Evolutionary conservation across 305 asterid genomes (phyloP).

Genomic region (Solanum hybrid): DNA sequence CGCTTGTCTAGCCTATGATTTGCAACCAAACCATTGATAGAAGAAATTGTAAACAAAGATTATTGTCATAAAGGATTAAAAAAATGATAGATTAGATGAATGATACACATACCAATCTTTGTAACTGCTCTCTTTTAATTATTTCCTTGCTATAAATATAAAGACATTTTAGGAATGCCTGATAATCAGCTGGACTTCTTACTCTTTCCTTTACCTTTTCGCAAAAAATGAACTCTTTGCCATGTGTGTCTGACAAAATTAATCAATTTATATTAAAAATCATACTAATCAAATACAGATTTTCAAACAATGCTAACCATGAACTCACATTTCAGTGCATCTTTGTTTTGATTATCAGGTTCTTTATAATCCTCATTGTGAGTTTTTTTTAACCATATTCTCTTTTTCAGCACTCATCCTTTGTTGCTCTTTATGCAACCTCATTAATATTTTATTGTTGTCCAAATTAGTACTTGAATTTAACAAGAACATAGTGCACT

Average conservation of each 20-base stretch:
- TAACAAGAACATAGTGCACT: constrained; percentile 81
- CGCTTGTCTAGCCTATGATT: no score
- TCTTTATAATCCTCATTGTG: constrained; percentile 55
- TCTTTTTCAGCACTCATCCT: neutral
- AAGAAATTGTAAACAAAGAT: no score
- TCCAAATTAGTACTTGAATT: constrained; percentile 48
- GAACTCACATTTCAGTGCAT: constrained; percentile 71
- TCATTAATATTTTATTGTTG: constrained; percentile 49
- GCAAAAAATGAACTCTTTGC: constrained; percentile 71
- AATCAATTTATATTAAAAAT: neutral
- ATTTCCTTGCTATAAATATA: constrained; percentile 83
- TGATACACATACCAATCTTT: constrained; percentile 57
- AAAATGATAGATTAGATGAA: neutral
- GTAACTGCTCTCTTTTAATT: constrained; percentile 76
- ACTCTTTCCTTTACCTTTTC: constrained; percentile 89
- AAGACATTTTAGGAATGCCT: constrained; percentile 90
- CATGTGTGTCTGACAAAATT: constrained; percentile 47
- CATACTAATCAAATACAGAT: neutral
- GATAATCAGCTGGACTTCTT: constrained; percentile 70
- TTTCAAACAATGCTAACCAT: neutral
- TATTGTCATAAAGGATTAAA: no score
- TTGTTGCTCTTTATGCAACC: neutral
- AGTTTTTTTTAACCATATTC: neutral
- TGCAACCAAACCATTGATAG: no score
- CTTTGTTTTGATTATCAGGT: constrained; percentile 51